phyloP scores from a whole-genome alignment of 306 rosid species.

The Clitoria ternatea region DNA sequence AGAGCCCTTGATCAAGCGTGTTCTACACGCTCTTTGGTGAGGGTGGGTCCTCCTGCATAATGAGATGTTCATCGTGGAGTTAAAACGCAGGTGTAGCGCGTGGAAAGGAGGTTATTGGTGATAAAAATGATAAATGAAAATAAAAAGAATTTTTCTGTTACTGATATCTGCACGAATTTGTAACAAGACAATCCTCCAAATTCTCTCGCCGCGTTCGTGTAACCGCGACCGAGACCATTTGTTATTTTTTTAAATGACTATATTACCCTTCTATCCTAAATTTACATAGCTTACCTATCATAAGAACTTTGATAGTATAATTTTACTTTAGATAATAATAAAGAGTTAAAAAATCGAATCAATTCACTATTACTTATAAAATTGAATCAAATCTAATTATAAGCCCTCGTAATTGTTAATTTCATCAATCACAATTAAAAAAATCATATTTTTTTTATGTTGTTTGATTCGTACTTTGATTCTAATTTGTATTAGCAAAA shows the following conservation, averaged over 20 bases:
- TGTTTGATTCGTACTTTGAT: too few relatives aligned
- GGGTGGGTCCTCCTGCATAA: background rate
- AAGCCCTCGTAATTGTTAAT: too few relatives aligned
- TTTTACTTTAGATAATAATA: too few relatives aligned
- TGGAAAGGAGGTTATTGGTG: background rate
- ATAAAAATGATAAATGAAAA: background rate
- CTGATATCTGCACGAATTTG: background rate
- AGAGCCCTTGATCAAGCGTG: conserved; percentile 24
- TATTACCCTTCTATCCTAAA: too few relatives aligned
- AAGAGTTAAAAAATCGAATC: too few relatives aligned
- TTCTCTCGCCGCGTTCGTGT: background rate
- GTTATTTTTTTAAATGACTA: background rate
- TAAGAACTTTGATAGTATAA: too few relatives aligned
- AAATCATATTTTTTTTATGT: too few relatives aligned
- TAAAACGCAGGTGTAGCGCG: conserved; percentile 18
- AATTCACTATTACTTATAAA: too few relatives aligned
- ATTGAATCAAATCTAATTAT: too few relatives aligned
- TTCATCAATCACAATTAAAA: too few relatives aligned
- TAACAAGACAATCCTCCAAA: conserved; percentile 23
- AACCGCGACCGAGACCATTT: background rate
- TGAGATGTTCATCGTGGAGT: background rate
- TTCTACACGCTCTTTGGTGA: background rate
- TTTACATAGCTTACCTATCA: too few relatives aligned
- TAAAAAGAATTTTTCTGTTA: conserved; percentile 22
- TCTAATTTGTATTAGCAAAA: too few relatives aligned